Conservation (phyloP, 192 early-diverging fungal genomes). For the Gamsiella multidivaricata region DNA sequence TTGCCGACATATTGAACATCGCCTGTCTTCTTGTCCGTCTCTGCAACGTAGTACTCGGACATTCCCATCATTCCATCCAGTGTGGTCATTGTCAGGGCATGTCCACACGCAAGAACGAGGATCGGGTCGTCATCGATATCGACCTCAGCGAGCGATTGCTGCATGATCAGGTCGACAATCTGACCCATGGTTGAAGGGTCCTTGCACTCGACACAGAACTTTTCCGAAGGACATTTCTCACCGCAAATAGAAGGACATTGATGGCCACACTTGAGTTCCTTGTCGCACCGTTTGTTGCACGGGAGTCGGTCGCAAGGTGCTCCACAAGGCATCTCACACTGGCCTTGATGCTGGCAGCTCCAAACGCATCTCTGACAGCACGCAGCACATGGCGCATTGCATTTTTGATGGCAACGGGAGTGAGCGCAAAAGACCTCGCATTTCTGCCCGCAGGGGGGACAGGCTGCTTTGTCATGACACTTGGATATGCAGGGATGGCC, state of each 20-base stretch:
- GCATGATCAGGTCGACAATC: conserved; percentile 48
- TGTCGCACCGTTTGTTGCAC: conserved; percentile 62
- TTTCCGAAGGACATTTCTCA: conserved; percentile 37
- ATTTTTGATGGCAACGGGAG: conserved; percentile 44
- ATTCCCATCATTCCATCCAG: conserved; percentile 64
- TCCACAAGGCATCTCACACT: conserved; percentile 63
- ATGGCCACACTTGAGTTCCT: conserved; percentile 60
- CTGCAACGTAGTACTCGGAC: conserved; percentile 46
- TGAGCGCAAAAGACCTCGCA: conserved; percentile 53
- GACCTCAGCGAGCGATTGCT: conserved; percentile 41
- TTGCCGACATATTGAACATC: conserved; percentile 12
- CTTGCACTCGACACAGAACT: conserved; percentile 53
- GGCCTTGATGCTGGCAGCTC: conserved; percentile 61
- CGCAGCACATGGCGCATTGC: conserved; percentile 53
- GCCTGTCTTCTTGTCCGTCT: not conserved
- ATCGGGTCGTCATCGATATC: conserved; percentile 60
- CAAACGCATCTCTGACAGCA: conserved; percentile 63
- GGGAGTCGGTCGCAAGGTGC: conserved; percentile 68
- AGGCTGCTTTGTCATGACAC: conserved; percentile 34
- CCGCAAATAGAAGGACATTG: conserved; percentile 62
- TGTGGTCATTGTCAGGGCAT: conserved; percentile 61
- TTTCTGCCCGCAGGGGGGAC: conserved; percentile 54
- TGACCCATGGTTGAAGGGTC: conserved; percentile 20
- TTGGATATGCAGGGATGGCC: conserved; percentile 25
- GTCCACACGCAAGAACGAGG: conserved; percentile 61